Conservation (phyloP, 345 rosid species). For the Linum tenue region DNA sequence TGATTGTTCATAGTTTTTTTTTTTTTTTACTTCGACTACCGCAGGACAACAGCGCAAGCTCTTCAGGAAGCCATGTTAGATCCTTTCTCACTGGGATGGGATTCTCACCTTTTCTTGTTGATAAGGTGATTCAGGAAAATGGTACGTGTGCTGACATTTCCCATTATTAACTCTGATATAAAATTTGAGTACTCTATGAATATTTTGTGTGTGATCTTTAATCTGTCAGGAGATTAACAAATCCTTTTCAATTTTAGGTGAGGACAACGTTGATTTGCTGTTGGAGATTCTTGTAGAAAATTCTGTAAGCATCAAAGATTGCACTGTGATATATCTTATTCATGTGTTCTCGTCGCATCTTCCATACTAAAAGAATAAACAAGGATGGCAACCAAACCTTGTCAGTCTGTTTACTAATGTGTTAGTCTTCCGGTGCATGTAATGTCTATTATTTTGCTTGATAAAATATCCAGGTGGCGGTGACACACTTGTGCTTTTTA, state of each 20-base stretch:
- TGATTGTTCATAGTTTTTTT: constrained; percentile 2
- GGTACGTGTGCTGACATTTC: constrained; percentile 32
- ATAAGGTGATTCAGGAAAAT: constrained; percentile 62
- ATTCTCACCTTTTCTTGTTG: constrained; percentile 51
- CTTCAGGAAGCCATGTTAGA: constrained; percentile 58
- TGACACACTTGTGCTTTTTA: too few species aligned
- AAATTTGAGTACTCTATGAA: constrained; percentile 49
- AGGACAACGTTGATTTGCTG: constrained; percentile 45
- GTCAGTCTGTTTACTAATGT: too few species aligned
- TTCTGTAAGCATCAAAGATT: background rate
- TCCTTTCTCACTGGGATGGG: constrained; percentile 78
- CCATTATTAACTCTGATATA: constrained; percentile 12
- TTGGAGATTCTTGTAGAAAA: background rate
- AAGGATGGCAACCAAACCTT: too few species aligned
- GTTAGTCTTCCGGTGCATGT: too few species aligned
- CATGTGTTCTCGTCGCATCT: background rate
- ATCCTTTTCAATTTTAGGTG: constrained; percentile 43
- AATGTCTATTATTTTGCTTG: too few species aligned
- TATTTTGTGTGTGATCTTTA: constrained; percentile 34
- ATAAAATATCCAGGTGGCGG: too few species aligned
- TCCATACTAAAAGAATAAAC: too few species aligned
- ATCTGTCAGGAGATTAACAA: background rate
- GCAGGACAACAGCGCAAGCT: constrained; percentile 69
- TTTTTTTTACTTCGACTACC: constrained; percentile 3
- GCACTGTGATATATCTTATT: background rate